Conservation (phyloP, 164 flowering plant genomes). For the Stephania yunnanensis region DNA sequence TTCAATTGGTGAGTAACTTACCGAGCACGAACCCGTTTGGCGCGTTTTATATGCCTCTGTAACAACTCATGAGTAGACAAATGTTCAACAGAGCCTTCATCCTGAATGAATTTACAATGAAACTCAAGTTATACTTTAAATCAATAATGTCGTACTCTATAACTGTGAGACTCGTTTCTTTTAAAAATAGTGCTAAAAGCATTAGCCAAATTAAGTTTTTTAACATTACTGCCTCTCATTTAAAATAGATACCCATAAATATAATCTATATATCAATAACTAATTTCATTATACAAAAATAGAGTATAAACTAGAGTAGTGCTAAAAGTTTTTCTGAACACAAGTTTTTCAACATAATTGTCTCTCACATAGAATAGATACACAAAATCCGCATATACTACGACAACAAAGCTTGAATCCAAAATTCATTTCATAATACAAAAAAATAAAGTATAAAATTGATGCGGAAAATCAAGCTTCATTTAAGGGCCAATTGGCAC, state of each 20-base stretch:
- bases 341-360: neutral
- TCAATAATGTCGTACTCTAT: too few relatives aligned
- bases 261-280: too few relatives aligned
- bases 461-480: neutral
- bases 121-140: neutral
- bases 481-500: neutral
- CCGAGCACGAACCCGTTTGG: slow-evolving; percentile 72
- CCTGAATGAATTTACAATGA: slow-evolving; percentile 27
- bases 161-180: neutral
- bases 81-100: slow-evolving; percentile 40
- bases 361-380: neutral
- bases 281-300: too few relatives aligned
- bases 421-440: too few relatives aligned
- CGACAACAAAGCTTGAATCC: too few relatives aligned
- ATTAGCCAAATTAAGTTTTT: neutral
- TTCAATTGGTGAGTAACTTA: slow-evolving; percentile 18
- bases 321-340: too few relatives aligned
- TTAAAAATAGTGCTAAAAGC: neutral
- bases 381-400: neutral
- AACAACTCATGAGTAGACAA: slow-evolving; percentile 54
- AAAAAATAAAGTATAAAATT: too few relatives aligned
- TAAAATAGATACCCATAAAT: neutral
- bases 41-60: slow-evolving; percentile 62
- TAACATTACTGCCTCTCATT: neutral
- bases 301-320: too few relatives aligned